Evolutionary conservation across 1,284 basidiomycete genomes (phyloP).

Genomic region (Trichosporon sp.): DNA sequence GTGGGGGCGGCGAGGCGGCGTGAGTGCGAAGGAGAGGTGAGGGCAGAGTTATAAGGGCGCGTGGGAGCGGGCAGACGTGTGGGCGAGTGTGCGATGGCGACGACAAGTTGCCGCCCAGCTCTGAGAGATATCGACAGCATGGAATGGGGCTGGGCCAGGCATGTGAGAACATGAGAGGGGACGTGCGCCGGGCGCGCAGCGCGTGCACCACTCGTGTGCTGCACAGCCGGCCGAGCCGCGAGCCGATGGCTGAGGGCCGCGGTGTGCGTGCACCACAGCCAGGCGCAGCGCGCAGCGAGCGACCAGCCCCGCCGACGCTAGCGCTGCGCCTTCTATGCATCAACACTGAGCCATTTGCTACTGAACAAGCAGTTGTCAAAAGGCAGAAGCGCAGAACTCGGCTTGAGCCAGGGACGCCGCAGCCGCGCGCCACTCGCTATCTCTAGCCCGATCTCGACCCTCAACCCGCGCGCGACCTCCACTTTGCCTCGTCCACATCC

Average conservation of each 20-base stretch:
- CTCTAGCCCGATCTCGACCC: background rate
- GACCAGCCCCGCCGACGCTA: background rate
- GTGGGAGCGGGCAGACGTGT: background rate
- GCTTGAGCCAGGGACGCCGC: too few relatives aligned
- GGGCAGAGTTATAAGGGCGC: too few relatives aligned
- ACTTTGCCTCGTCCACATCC: background rate
- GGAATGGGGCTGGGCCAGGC: background rate
- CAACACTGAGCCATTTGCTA: background rate
- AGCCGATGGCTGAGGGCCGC: background rate
- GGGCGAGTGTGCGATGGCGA: background rate
- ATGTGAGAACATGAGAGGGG: background rate
- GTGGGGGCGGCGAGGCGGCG: too few relatives aligned
- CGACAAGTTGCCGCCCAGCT: background rate
- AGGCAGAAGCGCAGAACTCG: too few relatives aligned
- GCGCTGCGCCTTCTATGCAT: background rate
- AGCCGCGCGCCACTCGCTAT: background rate
- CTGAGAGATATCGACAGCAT: background rate
- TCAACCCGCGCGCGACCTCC: background rate
- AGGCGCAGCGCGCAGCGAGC: background rate
- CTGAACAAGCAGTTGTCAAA: background rate
- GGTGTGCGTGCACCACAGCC: background rate
- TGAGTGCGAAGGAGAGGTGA: too few relatives aligned
- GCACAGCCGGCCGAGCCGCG: background rate
- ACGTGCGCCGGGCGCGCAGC: background rate
- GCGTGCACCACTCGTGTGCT: background rate